A percentile compares a stretch with the other conserved stretches of the same genome.
phyloP scores from a whole-genome alignment of 2,329 filamentous ascomycete genomes.

The Phaeosphaeriaceae sp. region DNA sequence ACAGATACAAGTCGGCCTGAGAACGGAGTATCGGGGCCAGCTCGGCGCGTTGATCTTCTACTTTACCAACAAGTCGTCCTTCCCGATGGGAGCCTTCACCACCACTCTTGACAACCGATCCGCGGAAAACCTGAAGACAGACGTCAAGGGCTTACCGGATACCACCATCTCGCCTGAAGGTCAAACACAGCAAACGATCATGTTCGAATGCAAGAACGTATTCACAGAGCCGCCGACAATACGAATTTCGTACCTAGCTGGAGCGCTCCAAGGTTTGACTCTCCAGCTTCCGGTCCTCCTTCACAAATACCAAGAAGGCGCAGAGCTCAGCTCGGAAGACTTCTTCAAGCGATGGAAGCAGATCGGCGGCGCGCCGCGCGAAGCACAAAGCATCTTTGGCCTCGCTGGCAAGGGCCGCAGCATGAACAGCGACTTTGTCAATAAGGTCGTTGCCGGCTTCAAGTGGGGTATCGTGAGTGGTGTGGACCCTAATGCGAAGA shows the following conservation, averaged over 20 bases:
- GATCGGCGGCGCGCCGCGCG: conserved; percentile 86
- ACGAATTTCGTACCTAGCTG: conserved; percentile 91
- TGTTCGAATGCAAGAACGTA: conserved; percentile 85
- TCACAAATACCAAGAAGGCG: conserved; percentile 97
- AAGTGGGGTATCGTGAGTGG: conserved; percentile 85
- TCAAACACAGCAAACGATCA: conserved; percentile 91
- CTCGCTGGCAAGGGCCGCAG: conserved; percentile 67
- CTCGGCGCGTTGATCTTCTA: conserved; percentile 95
- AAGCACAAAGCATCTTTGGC: conserved; percentile 87
- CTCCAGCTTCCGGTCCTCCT: conserved; percentile 86
- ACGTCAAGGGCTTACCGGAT: conserved; percentile 88
- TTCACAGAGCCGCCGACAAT: conserved; percentile 90
- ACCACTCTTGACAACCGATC: conserved; percentile 84
- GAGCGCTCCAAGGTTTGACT: conserved; percentile 89
- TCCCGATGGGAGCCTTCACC: conserved; percentile 87
- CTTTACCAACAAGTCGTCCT: conserved; percentile 91
- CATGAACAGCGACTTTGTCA: conserved; percentile 75
- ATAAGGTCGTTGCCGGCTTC: conserved; percentile 80
- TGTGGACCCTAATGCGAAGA: conserved; percentile 92
- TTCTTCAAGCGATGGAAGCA: conserved; percentile 99
- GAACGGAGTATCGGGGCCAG: conserved; percentile 94
- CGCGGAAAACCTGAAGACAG: conserved; percentile 76
- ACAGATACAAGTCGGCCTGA: conserved; percentile 89
- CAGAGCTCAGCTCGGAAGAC: conserved; percentile 85
- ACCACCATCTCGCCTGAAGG: conserved; percentile 76